Conservation (phyloP, 1,139 yeast genomes). For the Zygotorulaspora mrakii region DNA sequence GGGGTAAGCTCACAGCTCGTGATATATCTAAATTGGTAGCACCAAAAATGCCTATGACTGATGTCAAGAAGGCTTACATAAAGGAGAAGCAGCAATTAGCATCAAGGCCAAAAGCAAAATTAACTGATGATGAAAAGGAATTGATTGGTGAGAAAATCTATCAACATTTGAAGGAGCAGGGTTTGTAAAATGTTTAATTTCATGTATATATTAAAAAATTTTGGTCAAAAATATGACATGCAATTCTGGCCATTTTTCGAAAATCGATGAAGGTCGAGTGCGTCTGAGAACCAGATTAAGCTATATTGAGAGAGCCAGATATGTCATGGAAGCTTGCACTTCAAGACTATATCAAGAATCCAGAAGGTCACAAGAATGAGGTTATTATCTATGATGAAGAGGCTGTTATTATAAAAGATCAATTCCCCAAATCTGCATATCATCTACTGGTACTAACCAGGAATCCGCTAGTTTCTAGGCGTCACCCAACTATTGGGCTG, state of each 20-base stretch:
- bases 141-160: conserved; percentile 63
- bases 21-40: conserved; percentile 62
- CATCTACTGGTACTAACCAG: conserved; percentile 66
- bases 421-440: conserved; percentile 58
- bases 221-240: background rate
- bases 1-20: conserved; percentile 51
- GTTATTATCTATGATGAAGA: conserved; percentile 47
- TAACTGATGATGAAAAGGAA: conserved; percentile 64
- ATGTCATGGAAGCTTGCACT: conserved; percentile 36
- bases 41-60: conserved; percentile 78
- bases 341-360: conserved; percentile 38
- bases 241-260: no score
- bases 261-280: no score
- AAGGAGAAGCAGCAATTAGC: conserved; percentile 50
- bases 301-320: background rate
- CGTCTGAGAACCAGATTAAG: background rate
- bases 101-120: conserved; percentile 45
- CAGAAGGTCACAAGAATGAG: conserved; percentile 32
- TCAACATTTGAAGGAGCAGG: conserved; percentile 19
- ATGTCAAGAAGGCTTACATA: conserved; percentile 52
- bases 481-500: conserved; percentile 56
- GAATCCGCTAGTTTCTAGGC: conserved; percentile 39
- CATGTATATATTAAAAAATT: conserved; percentile 12
- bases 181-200: conserved; percentile 3
- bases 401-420: conserved; percentile 56